Percentiles rank a stretch among this genome's conserved stretches.
These are phyloP conservation scores for Cicer cuneatum DNA, from an alignment of 306 rosid genomes.

Conservation along the genomic window DNA sequence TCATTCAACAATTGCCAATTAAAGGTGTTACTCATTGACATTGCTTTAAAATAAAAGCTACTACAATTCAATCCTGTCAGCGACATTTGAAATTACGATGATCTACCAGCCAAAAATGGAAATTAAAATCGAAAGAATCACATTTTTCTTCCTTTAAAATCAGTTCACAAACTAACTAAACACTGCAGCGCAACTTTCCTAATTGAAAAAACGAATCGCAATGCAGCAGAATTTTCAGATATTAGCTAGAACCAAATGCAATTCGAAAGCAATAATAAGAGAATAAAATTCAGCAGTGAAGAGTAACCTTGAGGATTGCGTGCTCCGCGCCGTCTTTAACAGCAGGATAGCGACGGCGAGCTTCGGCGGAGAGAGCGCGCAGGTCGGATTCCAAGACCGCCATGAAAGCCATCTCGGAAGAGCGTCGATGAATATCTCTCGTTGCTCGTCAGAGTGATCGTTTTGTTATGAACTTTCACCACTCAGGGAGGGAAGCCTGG, in stretches of 20 bases:
- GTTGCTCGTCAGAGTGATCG: conserved; percentile 24
- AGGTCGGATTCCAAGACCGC: conserved; percentile 98
- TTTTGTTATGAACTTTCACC: conserved; percentile 29
- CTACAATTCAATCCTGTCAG: conserved; percentile 15
- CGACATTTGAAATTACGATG: conserved; percentile 10
- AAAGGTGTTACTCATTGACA: conserved; percentile 11
- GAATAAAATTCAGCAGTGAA: neutral
- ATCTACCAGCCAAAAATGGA: conserved; percentile 28
- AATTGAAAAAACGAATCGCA: conserved; percentile 29
- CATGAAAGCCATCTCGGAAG: conserved; percentile 91
- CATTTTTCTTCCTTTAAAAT: conserved; percentile 23
- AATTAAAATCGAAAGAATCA: conserved; percentile 16
- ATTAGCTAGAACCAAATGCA: conserved; percentile 34
- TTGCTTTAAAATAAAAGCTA: conserved; percentile 33
- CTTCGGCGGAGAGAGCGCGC: conserved; percentile 96
- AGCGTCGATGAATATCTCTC: conserved; percentile 2
- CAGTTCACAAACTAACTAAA: conserved; percentile 32
- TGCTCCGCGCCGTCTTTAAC: conserved; percentile 97
- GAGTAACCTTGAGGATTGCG: conserved; percentile 82
- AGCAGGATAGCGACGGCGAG: conserved; percentile 97
- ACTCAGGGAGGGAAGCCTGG: conserved; percentile 14
- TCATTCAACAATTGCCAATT: conserved; percentile 18
- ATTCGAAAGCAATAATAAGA: conserved; percentile 14
- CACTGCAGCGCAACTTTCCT: conserved; percentile 25
- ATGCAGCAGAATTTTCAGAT: conserved; percentile 38